Base-by-base conservation (phyloP, 2,329 filamentous ascomycete species). In the Arthroderma sp. region DNA sequence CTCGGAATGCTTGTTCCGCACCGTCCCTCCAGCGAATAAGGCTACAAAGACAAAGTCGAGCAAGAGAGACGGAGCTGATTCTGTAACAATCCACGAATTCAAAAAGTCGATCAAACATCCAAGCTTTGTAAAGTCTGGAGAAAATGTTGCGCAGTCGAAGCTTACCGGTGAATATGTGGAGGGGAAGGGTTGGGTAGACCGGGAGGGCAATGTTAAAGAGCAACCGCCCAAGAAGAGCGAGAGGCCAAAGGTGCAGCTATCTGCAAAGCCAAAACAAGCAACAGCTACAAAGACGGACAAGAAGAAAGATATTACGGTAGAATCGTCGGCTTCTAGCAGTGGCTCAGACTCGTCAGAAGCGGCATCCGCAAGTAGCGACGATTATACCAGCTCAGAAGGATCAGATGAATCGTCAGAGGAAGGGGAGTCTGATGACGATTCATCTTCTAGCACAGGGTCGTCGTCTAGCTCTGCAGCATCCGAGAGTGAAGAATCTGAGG, bases 101-200 rank as follows among this genome's bases (percentile, higher is more conserved):
- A 82, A 86, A 64, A 90, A 89, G 68, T 90, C 86, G 6, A 83
- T 82, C 38, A 91, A 89, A 65, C 86, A 89, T 62, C 88, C 90
- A 0, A 86, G 81, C 3, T 96, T 95, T 67, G 71, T 96, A 59
- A 88, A 88, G 68, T 75, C 77, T 4, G 76, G 68, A 11, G 65
- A 68, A 13, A 69, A 75, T 43, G 71, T 74, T 4, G 69, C 73
- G 1, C 72, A 71, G 1, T 72, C 72, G 1, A 77, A 77, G 51
- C 69, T 76, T n/a, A 76, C 78, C 39, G 70, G 77, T 2, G 83
- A 85, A 57, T 96, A 85, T 68, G 80, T 93, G 41, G 86, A 95
- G 56, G 90, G 86, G 21, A 85, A 87, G 66, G 91, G 91, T 1
- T 97, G 93, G 91, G 80, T 95, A 0, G 86, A 95, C 64, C 81